A percentile compares a stretch with the other conserved stretches of the same genome.
Evolutionary conservation across 192 early-diverging fungal genomes (phyloP).

Genomic region (Obelidium mucronatum): DNA sequence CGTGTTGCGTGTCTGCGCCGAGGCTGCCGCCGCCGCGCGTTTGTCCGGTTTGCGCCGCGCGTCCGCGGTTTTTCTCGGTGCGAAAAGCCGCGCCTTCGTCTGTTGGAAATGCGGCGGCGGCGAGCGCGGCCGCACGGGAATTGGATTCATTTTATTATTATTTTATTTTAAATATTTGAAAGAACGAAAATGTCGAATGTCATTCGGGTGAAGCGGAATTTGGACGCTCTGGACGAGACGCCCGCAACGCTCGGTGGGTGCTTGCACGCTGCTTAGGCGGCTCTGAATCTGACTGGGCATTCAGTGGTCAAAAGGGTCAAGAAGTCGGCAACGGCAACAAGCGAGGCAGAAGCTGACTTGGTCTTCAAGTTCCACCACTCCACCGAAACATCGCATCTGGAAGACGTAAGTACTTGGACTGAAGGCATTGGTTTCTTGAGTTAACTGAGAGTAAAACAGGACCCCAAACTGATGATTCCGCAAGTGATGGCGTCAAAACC

Average conservation of each 20-base stretch:
- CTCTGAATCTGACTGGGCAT: background rate
- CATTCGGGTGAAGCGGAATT: conserved; percentile 15
- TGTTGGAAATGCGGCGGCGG: no score
- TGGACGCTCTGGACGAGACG: background rate
- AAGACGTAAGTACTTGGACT: background rate
- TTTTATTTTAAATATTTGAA: no score
- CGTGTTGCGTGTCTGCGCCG: no score
- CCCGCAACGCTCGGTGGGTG: conserved; percentile 14
- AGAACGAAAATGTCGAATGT: conserved; percentile 3
- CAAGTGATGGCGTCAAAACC: conserved; percentile 1
- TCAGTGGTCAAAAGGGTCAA: background rate
- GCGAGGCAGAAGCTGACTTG: background rate
- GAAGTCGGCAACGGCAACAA: background rate
- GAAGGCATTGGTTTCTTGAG: background rate
- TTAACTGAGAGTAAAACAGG: no score
- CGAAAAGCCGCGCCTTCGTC: no score
- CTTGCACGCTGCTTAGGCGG: background rate
- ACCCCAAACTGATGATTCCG: conserved; percentile 15
- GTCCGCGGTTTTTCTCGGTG: no score
- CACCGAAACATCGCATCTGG: background rate
- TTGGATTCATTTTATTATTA: no score
- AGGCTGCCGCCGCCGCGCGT: no score
- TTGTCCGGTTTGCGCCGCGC: no score
- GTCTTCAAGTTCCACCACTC: conserved; percentile 19
- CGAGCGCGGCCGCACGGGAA: no score